Evolutionary conservation across 2,329 filamentous ascomycete species (phyloP).

Genomic region (Hymenoscyphus repandus): DNA sequence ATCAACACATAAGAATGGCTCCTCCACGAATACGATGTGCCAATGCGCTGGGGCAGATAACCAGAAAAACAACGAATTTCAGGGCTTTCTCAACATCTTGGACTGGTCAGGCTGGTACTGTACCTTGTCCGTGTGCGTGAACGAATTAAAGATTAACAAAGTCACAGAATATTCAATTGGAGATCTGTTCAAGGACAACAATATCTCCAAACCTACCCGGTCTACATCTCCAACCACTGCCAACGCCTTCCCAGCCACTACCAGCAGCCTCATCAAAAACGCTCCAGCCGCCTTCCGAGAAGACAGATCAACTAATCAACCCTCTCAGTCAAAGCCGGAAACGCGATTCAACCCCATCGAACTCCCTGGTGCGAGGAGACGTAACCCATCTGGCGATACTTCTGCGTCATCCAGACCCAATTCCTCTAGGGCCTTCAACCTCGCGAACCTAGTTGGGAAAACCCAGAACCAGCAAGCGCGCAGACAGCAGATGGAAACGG

Average conservation of each 20-base stretch:
- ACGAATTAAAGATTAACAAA: not conserved
- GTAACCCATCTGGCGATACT: too few relatives aligned
- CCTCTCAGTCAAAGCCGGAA: too few relatives aligned
- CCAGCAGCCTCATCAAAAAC: too few relatives aligned
- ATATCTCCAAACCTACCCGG: not conserved
- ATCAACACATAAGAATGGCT: slow-evolving; percentile 14
- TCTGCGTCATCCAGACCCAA: too few relatives aligned
- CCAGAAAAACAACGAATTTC: slow-evolving; percentile 7
- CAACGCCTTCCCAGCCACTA: not conserved
- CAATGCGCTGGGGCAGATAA: slow-evolving; percentile 17
- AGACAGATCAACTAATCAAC: too few relatives aligned
- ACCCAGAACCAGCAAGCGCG: not conserved
- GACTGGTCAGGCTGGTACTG: slow-evolving; percentile 19
- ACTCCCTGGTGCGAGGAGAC: too few relatives aligned
- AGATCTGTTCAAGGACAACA: not conserved
- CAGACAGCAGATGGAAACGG: not conserved
- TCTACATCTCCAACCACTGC: not conserved
- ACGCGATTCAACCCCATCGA: too few relatives aligned
- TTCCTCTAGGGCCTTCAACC: too few relatives aligned
- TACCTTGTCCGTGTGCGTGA: slow-evolving; percentile 1
- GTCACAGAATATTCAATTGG: too few relatives aligned
- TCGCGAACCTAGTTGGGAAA: too few relatives aligned
- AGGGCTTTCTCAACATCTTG: slow-evolving; percentile 26
- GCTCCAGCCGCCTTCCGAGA: too few relatives aligned
- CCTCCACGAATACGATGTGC: slow-evolving; percentile 29